Percentiles rank a stretch among this genome's conserved stretches.
Evolutionary conservation across 148 eudicot species (phyloP).

Genomic region (Rhododendron williamsianum): DNA sequence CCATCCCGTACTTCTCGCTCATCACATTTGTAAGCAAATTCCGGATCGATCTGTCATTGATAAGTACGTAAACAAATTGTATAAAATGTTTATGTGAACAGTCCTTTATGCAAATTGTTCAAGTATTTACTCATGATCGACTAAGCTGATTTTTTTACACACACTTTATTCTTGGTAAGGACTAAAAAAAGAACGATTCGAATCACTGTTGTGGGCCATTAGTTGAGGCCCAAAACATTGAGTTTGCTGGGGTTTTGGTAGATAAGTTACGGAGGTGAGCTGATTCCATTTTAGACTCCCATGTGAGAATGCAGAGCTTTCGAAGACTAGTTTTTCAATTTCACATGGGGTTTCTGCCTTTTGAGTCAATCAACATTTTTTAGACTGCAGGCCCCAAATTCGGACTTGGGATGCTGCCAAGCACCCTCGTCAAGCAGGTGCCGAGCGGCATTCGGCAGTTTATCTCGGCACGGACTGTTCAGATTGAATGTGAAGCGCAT

Average conservation of each 20-base stretch:
- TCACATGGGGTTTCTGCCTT: neutral
- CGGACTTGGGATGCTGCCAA: too few relatives aligned
- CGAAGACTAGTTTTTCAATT: neutral
- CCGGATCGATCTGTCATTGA: too few relatives aligned
- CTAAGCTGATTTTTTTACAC: neutral
- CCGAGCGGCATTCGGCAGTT: too few relatives aligned
- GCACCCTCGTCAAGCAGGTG: too few relatives aligned
- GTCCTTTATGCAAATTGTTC: neutral
- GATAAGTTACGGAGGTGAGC: neutral
- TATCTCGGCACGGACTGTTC: too few relatives aligned
- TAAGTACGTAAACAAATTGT: too few relatives aligned
- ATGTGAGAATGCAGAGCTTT: too few relatives aligned
- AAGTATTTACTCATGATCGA: neutral
- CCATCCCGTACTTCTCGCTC: neutral
- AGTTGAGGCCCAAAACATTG: neutral
- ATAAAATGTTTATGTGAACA: too few relatives aligned
- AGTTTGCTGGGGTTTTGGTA: neutral
- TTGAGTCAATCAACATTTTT: neutral
- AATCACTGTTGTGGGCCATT: neutral
- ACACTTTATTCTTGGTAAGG: too few relatives aligned
- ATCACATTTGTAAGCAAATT: too few relatives aligned
- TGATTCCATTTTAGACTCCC: neutral
- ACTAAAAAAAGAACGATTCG: too few relatives aligned
- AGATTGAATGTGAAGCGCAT: too few relatives aligned
- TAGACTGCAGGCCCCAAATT: neutral